Evolutionary conservation across 1,139 yeast genomes (phyloP).

Genomic region (Zygoascus hellenicus): DNA sequence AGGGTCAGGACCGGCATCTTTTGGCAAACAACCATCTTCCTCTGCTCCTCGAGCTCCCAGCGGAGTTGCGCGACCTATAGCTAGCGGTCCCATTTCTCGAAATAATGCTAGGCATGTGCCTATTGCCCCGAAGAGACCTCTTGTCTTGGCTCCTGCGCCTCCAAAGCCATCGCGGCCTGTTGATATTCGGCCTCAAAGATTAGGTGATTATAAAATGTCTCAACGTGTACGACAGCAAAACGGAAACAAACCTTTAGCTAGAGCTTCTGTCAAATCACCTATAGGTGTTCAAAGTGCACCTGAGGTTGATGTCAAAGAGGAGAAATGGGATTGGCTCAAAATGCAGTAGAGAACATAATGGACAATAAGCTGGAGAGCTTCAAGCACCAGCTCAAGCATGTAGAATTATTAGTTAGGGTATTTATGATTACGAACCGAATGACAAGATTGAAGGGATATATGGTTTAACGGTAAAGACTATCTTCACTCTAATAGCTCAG

Average conservation of each 20-base stretch:
- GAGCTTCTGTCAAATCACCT: not conserved
- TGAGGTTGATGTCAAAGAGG: not conserved
- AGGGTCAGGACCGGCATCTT: constrained; percentile 10
- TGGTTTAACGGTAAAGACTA: too few species aligned
- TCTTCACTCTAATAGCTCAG: too few species aligned
- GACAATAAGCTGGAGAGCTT: not conserved
- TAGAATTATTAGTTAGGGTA: too few species aligned
- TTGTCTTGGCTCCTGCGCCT: constrained; percentile 22
- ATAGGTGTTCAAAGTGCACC: not conserved
- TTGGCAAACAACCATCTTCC: not conserved
- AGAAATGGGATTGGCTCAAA: constrained; percentile 30
- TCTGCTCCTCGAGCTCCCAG: not conserved
- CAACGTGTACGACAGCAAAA: not conserved
- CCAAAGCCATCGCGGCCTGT: constrained; percentile 14
- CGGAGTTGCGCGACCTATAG: not conserved
- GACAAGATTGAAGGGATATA: too few species aligned
- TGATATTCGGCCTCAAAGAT: constrained; percentile 18
- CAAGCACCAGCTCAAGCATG: too few species aligned
- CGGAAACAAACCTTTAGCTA: not conserved
- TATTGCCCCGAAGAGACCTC: constrained; percentile 27
- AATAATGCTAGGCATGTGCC: constrained; percentile 16
- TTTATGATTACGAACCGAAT: too few species aligned
- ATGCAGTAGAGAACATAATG: constrained; percentile 16
- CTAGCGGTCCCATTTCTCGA: not conserved
- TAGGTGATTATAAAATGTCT: constrained; percentile 14